Evolutionary conservation across 805 yeast species (phyloP).

Genomic region (Lipomyces yamanashiensis): DNA sequence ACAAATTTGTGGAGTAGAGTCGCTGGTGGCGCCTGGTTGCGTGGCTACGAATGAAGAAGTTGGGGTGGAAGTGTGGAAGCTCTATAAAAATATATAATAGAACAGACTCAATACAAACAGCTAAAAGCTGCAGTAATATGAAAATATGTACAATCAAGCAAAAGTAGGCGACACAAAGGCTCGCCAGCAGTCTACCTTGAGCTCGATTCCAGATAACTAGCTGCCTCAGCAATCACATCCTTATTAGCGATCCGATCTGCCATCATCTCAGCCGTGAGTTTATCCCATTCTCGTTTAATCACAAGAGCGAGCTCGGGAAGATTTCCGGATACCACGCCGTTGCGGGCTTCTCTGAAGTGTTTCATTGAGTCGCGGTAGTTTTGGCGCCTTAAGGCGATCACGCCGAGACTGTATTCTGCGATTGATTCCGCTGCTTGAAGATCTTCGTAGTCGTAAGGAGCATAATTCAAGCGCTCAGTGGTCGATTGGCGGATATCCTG

Average conservation of each 20-base stretch:
- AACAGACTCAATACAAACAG: too few species aligned
- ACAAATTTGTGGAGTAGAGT: neutral
- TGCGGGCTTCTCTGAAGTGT: conserved; percentile 68
- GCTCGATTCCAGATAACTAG: neutral
- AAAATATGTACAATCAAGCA: neutral
- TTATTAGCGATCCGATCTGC: conserved; percentile 16
- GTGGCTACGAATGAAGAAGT: conserved; percentile 3
- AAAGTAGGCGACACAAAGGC: neutral
- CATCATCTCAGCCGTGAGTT: conserved; percentile 48
- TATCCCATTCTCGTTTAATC: conserved; percentile 68
- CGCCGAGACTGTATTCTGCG: conserved; percentile 86
- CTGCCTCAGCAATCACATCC: conserved; percentile 19
- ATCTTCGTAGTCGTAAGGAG: conserved; percentile 36
- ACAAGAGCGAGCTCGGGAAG: conserved; percentile 64
- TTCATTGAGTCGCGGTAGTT: conserved; percentile 41
- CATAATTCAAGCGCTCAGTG: conserved; percentile 25
- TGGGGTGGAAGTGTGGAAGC: conserved; percentile 30
- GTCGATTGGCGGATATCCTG: conserved; percentile 25
- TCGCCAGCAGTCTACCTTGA: neutral
- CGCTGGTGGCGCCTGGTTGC: conserved; percentile 14
- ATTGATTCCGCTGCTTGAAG: conserved; percentile 73
- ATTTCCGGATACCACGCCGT: conserved; percentile 69
- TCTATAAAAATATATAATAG: neutral
- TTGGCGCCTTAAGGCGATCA: conserved; percentile 61
- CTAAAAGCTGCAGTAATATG: neutral